Conservation (phyloP, 345 rosid genomes). For the Durio zibethinus region DNA sequence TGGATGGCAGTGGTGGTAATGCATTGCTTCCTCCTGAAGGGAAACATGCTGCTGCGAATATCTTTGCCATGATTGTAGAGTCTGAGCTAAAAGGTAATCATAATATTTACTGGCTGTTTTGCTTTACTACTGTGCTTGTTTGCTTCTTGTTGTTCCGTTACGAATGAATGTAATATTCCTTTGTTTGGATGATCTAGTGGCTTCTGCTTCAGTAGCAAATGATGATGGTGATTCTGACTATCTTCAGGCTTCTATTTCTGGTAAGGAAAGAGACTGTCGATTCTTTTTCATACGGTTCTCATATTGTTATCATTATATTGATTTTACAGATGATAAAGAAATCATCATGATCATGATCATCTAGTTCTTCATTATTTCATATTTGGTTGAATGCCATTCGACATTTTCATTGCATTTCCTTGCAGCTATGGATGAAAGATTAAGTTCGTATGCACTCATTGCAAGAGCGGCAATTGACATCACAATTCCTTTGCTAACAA, state of each 20-base stretch:
- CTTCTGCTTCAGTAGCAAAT: slow-evolving; percentile 63
- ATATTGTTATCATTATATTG: not conserved
- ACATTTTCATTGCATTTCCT: not conserved
- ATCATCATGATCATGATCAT: not conserved
- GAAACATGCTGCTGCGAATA: slow-evolving; percentile 67
- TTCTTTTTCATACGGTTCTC: slow-evolving; percentile 2
- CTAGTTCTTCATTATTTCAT: not conserved
- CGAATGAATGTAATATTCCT: not conserved
- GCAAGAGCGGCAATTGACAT: slow-evolving; percentile 85
- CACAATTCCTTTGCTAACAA: slow-evolving; percentile 73
- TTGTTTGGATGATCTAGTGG: slow-evolving; percentile 37
- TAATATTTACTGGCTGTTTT: slow-evolving; percentile 7
- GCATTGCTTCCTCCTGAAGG: slow-evolving; percentile 81
- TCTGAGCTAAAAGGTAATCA: slow-evolving; percentile 75
- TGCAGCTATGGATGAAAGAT: slow-evolving; percentile 96
- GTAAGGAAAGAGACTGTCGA: slow-evolving; percentile 38
- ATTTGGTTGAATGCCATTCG: not conserved
- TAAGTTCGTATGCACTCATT: slow-evolving; percentile 92
- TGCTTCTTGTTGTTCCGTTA: not conserved
- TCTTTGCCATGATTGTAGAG: slow-evolving; percentile 75
- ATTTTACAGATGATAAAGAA: not conserved
- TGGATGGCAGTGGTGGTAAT: slow-evolving; percentile 52
- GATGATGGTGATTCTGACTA: slow-evolving; percentile 60
- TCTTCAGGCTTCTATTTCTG: slow-evolving; percentile 81
- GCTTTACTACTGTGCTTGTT: not conserved